Percentiles rank a stretch among this genome's conserved stretches.
phyloP scores from a whole-genome alignment of 768 basidiomycete species.

The Gelatoporia subvermispora region DNA sequence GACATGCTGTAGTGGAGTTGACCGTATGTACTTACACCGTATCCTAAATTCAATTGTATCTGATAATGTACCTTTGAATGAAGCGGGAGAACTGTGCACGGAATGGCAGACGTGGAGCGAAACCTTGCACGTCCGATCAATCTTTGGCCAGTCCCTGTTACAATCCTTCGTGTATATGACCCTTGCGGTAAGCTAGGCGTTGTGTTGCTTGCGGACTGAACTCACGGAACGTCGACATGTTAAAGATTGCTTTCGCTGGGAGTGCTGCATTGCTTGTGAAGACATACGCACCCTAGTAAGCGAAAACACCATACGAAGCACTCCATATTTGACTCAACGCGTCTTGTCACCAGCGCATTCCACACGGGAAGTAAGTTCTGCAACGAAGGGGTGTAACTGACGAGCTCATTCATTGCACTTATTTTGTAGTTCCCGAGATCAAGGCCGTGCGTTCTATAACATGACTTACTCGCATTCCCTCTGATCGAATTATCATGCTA shows the following conservation, averaged over 20 bases:
- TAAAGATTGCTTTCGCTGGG: slow-evolving; percentile 55
- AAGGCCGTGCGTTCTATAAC: slow-evolving; percentile 51
- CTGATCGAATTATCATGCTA: not conserved
- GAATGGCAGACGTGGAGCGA: slow-evolving; percentile 71
- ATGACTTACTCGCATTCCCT: not conserved
- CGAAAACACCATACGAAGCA: not conserved
- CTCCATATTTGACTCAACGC: not conserved
- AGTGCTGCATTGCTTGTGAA: slow-evolving; percentile 61
- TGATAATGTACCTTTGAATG: not conserved
- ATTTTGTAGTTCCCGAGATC: slow-evolving; percentile 64
- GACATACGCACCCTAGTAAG: slow-evolving; percentile 69
- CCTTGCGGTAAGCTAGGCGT: slow-evolving; percentile 63
- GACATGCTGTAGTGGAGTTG: slow-evolving; percentile 64
- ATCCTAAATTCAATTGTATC: not conserved
- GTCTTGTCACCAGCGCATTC: slow-evolving; percentile 53
- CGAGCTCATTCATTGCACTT: not conserved
- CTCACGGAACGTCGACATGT: not conserved
- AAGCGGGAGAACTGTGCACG: slow-evolving; percentile 62
- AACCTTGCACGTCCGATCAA: slow-evolving; percentile 45
- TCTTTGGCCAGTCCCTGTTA: slow-evolving; percentile 56
- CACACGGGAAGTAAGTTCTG: slow-evolving; percentile 68
- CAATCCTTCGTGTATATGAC: slow-evolving; percentile 62
- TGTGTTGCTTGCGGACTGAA: slow-evolving; percentile 4
- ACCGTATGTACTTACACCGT: slow-evolving; percentile 32
- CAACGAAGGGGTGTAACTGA: not conserved